Conservation (phyloP, 1,139 yeast genomes). For the Wickerhamomyces sp. region DNA sequence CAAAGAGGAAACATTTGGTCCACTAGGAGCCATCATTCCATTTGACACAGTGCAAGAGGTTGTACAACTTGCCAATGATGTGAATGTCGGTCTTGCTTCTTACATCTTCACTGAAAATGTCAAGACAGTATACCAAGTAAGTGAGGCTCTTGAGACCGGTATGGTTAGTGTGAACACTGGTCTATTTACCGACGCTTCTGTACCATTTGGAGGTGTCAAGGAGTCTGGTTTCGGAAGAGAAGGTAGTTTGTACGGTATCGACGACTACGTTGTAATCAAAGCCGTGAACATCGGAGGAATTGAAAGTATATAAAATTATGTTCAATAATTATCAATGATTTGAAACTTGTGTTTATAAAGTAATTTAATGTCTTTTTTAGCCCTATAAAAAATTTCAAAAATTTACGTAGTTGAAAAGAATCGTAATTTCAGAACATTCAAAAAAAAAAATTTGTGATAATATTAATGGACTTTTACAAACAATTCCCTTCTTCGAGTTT, state of each 20-base stretch:
- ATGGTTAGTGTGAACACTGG: conserved; percentile 83
- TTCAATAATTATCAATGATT: neutral
- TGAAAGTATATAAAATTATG: conserved; percentile 4
- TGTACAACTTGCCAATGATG: conserved; percentile 60
- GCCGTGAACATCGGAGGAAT: conserved; percentile 46
- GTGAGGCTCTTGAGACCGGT: conserved; percentile 73
- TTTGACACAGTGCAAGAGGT: conserved; percentile 69
- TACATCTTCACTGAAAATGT: conserved; percentile 71
- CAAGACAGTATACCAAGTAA: conserved; percentile 56
- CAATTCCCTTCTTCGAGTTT: conserved; percentile 31
- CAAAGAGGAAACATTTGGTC: conserved; percentile 85
- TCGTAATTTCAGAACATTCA: neutral
- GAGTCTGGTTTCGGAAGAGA: conserved; percentile 83
- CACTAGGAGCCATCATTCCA: conserved; percentile 72
- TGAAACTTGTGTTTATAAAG: neutral
- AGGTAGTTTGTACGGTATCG: conserved; percentile 72
- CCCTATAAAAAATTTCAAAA: neutral
- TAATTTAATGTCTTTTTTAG: too few relatives aligned
- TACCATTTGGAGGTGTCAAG: conserved; percentile 81
- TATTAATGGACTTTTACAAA: conserved; percentile 34
- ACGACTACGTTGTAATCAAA: conserved; percentile 66
- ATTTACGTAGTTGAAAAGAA: neutral
- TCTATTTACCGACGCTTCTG: conserved; percentile 60
- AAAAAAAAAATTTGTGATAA: neutral
- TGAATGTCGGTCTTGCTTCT: conserved; percentile 71